A percentile compares a stretch with the other conserved stretches of the same genome.
These are phyloP conservation scores for Primulina huaijiensis DNA, from an alignment of 257 asterid genomes.

Conservation along the genomic window DNA sequence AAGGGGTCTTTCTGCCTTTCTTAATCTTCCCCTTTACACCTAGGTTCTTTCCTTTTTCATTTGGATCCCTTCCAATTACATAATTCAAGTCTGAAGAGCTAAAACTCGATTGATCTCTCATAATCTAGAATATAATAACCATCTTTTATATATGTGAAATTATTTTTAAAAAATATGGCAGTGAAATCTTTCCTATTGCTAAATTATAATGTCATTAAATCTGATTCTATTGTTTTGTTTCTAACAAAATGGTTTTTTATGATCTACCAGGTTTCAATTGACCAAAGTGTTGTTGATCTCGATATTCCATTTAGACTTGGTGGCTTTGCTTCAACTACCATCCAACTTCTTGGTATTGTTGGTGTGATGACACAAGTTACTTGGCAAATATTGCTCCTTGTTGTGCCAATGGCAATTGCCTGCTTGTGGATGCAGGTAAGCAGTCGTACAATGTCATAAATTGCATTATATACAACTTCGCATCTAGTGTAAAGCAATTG, in stretches of 20 bases:
- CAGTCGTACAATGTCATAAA: slow-evolving; percentile 1
- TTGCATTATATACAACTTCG: slow-evolving; percentile 10
- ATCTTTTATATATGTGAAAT: neutral
- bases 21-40: neutral
- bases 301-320: slow-evolving; percentile 99
- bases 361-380: slow-evolving; percentile 96
- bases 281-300: slow-evolving; percentile 98
- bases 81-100: neutral
- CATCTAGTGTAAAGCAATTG: slow-evolving; percentile 8
- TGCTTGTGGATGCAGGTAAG: slow-evolving; percentile 99
- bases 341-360: slow-evolving; percentile 92
- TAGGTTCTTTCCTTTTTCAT: neutral
- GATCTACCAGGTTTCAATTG: slow-evolving; percentile 80
- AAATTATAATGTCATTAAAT: neutral
- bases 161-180: neutral
- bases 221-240: neutral
- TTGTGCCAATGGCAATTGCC: slow-evolving; percentile 95
- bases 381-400: slow-evolving; percentile 95
- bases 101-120: neutral
- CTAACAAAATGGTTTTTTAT: slow-evolving; percentile 25
- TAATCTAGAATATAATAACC: neutral
- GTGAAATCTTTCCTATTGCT: neutral
- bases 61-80: neutral
- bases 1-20: too few relatives aligned
- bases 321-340: slow-evolving; percentile 98